Conservation (phyloP, 176 grass and related monocot genomes). For the Chrysopogon serrulatus region DNA sequence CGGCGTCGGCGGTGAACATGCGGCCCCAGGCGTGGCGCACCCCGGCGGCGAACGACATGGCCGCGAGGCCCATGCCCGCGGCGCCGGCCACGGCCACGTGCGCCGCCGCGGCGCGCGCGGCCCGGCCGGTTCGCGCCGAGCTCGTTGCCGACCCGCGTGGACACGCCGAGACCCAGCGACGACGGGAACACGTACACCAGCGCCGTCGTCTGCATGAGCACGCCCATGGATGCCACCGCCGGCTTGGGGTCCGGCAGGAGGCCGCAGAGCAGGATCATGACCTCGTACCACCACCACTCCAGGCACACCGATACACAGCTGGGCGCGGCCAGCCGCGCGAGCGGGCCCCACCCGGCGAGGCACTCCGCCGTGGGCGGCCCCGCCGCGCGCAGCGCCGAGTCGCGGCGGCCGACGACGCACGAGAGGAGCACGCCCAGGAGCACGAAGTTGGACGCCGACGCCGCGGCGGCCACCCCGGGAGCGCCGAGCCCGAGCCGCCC, state of each 20-base stretch:
- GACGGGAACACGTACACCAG: slow-evolving; percentile 94
- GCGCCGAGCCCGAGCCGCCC: slow-evolving; percentile 48
- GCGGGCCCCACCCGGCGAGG: slow-evolving; percentile 60
- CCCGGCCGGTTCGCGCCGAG: slow-evolving; percentile 77
- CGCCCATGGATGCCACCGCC: slow-evolving; percentile 94
- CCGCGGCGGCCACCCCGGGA: slow-evolving; percentile 60
- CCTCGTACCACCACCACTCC: slow-evolving; percentile 99
- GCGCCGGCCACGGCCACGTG: slow-evolving; percentile 51
- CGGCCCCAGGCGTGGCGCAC: slow-evolving; percentile 66
- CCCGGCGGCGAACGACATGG: slow-evolving; percentile 69
- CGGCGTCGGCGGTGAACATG: slow-evolving; percentile 66
- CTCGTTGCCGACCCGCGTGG: slow-evolving; percentile 89
- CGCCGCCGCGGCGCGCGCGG: slow-evolving; percentile 49
- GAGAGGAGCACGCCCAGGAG: slow-evolving; percentile 50
- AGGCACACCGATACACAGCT: slow-evolving; percentile 95
- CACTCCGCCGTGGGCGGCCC: slow-evolving; percentile 45
- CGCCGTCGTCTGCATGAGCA: slow-evolving; percentile 97
- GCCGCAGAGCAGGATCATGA: slow-evolving; percentile 95
- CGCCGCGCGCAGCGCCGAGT: slow-evolving; percentile 10
- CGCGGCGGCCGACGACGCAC: slow-evolving; percentile 30
- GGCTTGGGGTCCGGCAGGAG: slow-evolving; percentile 75
- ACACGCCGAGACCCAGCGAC: slow-evolving; percentile 75
- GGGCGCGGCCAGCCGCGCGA: slow-evolving; percentile 55
- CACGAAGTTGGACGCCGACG: slow-evolving; percentile 72
- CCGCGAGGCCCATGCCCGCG: slow-evolving; percentile 59